Conservation (phyloP, 2,329 filamentous ascomycete genomes). For the Sporothrix luriei region DNA sequence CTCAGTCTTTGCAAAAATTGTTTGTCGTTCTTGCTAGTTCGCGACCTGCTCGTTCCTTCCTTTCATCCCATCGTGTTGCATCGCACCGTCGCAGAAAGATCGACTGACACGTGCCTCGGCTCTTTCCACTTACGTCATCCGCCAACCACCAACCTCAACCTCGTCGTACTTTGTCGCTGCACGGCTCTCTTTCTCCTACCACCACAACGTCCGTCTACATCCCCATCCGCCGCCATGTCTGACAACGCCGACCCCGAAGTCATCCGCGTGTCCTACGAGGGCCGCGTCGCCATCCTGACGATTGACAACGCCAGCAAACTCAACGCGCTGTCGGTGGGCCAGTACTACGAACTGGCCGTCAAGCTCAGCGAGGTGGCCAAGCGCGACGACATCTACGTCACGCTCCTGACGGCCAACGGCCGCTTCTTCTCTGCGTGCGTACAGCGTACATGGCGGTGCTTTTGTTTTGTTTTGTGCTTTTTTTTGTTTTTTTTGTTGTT, state of each 20-base stretch:
- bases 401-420: constrained; percentile 82
- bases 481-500: background rate
- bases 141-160: constrained; percentile 13
- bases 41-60: background rate
- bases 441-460: too few relatives aligned
- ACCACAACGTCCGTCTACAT: background rate
- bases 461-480: background rate
- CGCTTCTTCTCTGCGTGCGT: constrained; percentile 83
- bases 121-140: constrained; percentile 29
- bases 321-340: constrained; percentile 71
- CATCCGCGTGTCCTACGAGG: constrained; percentile 62
- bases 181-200: background rate
- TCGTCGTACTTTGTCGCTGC: background rate
- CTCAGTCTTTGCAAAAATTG: background rate
- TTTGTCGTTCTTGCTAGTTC: background rate
- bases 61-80: background rate
- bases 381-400: constrained; percentile 80
- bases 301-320: constrained; percentile 85
- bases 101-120: constrained; percentile 33
- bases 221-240: constrained; percentile 25
- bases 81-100: background rate
- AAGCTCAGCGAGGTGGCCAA: constrained; percentile 75
- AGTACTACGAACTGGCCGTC: constrained; percentile 77
- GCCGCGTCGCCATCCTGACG: constrained; percentile 78
- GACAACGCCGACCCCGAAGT: constrained; percentile 41